Evolutionary conservation across 768 basidiomycete genomes (phyloP), one percentile per base, ranked within the genome.

Genomic region (Paxillus ammoniavirescens): DNA sequence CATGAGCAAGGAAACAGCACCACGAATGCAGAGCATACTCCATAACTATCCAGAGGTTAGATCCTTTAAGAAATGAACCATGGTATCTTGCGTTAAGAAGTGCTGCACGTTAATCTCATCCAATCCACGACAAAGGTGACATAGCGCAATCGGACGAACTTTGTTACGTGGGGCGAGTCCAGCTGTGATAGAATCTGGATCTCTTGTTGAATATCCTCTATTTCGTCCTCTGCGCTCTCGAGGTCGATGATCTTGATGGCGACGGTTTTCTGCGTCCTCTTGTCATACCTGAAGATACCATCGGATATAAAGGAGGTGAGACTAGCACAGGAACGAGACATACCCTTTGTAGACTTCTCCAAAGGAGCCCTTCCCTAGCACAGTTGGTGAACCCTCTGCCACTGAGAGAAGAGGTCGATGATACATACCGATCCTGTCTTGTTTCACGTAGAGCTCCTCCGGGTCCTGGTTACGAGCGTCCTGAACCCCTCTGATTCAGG

Each of bases 201-300:
- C 72, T 99, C 97, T 70, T 97, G 93, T 64, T 98, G 93, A 55
- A 99, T 98, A 74, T 98, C 97, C 70, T 98, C 97, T 66, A 98
- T 98, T 76, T 99, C 97, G 67, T 99, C 97, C 72, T 98, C 97
- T 48, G 97, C 97, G 66, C 91, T 93, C 73, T 99, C 97, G 31
- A 99, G 83, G 77, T 98, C 95, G 69, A 99, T 98, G 63, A 98
- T 96, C 86, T 95, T 99, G 78, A 99, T 98, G 42, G 97, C 97
- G 23, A 99, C 97, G 1, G 96, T 94, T 76, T 89, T 89, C 71
- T 94, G 91, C 23, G 95, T 97, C 54, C 93, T 82, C 68, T 93
- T 93, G 75, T 98, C 95, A 65, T 91, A 98, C 53, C 95, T 97
- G 6, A 18, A 23, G 46, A 28, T 31, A 26, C 14, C 12, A 36